phyloP scores from a whole-genome alignment of 164 flowering plant species.

The Dillenia turbinata region DNA sequence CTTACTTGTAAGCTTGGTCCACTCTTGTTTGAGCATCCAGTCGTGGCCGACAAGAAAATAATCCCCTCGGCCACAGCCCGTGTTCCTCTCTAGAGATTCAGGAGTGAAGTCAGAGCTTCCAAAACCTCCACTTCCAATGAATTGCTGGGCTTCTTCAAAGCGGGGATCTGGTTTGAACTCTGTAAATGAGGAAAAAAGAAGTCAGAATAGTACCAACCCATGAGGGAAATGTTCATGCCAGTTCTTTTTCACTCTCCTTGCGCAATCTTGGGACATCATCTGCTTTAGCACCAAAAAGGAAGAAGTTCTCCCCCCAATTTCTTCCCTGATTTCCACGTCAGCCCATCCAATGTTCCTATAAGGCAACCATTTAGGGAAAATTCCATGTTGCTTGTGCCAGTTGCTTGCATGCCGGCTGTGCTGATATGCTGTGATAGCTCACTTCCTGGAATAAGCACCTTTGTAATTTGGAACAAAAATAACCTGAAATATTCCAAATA shows the following conservation, averaged over 20 bases:
- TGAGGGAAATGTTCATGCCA: slow-evolving; percentile 34
- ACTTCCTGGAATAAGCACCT: slow-evolving; percentile 94
- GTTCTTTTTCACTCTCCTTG: slow-evolving; percentile 87
- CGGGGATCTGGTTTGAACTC: slow-evolving; percentile 97
- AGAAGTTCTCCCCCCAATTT: slow-evolving; percentile 88
- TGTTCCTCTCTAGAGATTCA: slow-evolving; percentile 84
- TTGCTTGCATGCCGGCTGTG: slow-evolving; percentile 99
- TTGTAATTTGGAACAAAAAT: slow-evolving; percentile 96
- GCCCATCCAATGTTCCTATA: slow-evolving; percentile 97
- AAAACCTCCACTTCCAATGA: slow-evolving; percentile 80
- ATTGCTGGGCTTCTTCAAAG: slow-evolving; percentile 90
- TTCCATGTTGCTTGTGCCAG: slow-evolving; percentile 99
- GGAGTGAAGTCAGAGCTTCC: slow-evolving; percentile 90
- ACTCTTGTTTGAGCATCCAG: slow-evolving; percentile 88
- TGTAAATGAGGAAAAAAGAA: slow-evolving; percentile 9
- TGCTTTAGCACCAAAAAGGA: slow-evolving; percentile 92
- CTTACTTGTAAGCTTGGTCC: slow-evolving; percentile 96
- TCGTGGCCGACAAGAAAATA: slow-evolving; percentile 95
- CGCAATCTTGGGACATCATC: slow-evolving; percentile 85
- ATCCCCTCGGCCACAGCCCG: slow-evolving; percentile 96
- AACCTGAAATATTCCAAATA: slow-evolving; percentile 44
- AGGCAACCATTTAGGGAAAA: slow-evolving; percentile 98
- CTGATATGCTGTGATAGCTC: slow-evolving; percentile 98
- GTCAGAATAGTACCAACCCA: neutral
- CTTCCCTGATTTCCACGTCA: slow-evolving; percentile 95